Evolutionary conservation across 352 stramenopile genomes (phyloP).

Genomic region (Phytophthora melonis): DNA sequence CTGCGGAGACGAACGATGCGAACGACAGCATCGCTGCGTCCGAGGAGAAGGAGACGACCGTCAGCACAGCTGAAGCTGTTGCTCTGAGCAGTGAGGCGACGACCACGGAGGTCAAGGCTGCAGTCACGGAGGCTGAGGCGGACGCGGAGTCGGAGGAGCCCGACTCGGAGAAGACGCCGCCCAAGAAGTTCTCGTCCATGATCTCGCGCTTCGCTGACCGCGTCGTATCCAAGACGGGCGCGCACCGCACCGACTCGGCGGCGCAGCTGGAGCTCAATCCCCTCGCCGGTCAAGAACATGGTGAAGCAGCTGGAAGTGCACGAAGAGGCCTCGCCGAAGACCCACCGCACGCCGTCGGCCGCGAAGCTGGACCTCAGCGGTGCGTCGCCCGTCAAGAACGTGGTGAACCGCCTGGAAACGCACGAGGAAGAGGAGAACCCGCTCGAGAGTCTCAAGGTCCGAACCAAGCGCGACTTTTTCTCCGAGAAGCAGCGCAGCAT

Average conservation of each 20-base stretch:
- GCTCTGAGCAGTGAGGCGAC: no score
- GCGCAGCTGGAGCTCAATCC: conserved; percentile 32
- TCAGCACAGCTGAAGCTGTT: neutral
- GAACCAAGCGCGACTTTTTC: conserved; percentile 70
- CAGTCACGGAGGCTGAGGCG: neutral
- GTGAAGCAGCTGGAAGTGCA: conserved; percentile 44
- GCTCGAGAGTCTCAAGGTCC: conserved; percentile 58
- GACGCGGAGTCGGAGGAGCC: conserved; percentile 23
- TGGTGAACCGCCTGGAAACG: conserved; percentile 63
- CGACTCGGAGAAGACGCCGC: conserved; percentile 25
- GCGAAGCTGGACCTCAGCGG: conserved; percentile 38
- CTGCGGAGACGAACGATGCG: neutral
- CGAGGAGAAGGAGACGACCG: neutral
- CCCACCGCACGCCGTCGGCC: conserved; percentile 43
- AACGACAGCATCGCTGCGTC: neutral
- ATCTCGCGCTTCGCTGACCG: conserved; percentile 41
- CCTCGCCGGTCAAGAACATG: conserved; percentile 24
- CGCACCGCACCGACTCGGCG: conserved; percentile 38
- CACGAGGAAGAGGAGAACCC: conserved; percentile 53
- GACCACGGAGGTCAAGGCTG: no score
- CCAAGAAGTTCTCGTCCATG: conserved; percentile 34
- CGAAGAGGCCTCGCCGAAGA: conserved; percentile 25
- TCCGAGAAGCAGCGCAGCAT: conserved; percentile 50
- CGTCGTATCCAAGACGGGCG: conserved; percentile 24
- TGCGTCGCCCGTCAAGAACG: conserved; percentile 52